Evolutionary conservation across 108 stramenopile genomes (phyloP), one percentile per base, ranked within the genome.

Genomic region (Nitzschia inconspicua): DNA sequence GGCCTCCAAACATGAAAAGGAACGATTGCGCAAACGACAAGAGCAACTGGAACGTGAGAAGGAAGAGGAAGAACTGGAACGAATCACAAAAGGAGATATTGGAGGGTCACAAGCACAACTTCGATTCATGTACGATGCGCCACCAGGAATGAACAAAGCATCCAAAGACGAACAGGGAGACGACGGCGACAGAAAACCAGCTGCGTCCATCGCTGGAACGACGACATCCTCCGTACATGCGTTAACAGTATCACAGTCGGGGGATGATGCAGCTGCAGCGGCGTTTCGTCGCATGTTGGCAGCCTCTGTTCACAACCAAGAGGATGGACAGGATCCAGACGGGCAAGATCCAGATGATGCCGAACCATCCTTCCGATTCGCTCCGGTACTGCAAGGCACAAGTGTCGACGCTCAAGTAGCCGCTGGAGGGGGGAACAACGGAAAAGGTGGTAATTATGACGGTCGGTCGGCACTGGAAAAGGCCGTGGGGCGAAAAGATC

Each of bases 221-320:
- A 30, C 22, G 44, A 56, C 51, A n/a, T n/a, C n/a, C n/a, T n/a
- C n/a, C n/a, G 39, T 18, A 8, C 40, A 48, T 29, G 79, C 51
- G 13, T 29, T 78, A 5, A 58, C 70, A n/a, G 51, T 75, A 54
- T 40, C 69, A 23, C 78, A 92, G 46, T 68, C 78, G 0, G 87
- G 87, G 20, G 91, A 92, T 60, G 87, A 92, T 59, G 84, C 84
- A 42, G 91, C 87, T 2, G 87, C 91, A 13, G 85, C 84, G 18
- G 87, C 81, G 4, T 92, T 92, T 81, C 85, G 87, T 32, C 72
- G 57, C 36, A 83, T 89, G 85, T 47, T 92, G 18, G 87, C 87
- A 35, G 53, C 56, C 5, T 46, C 72, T 14, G 55, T 57, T 19
- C 2, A n/a, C n/a, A n/a, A n/a, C n/a, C n/a, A n/a, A n/a, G n/a